These are phyloP conservation scores for Trichoderma hamatum DNA, from an alignment of 2,329 filamentous ascomycete species.

Conservation along the genomic window DNA sequence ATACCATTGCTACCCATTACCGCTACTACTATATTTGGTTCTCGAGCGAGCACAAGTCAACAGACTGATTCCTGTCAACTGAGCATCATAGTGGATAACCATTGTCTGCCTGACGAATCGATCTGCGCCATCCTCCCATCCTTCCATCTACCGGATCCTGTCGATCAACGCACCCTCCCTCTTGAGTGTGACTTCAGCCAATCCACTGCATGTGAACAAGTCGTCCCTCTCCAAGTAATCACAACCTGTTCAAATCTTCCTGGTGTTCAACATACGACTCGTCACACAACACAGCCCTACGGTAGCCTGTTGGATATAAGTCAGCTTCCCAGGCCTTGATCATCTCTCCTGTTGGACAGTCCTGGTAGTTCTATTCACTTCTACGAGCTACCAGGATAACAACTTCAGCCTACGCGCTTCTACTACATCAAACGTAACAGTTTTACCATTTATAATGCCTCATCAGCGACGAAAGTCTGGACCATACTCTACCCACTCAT, in stretches of 20 bases:
- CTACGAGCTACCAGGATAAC: conserved; percentile 26
- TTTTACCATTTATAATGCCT: conserved; percentile 48
- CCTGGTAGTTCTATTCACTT: conserved; percentile 25
- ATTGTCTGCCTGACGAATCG: conserved; percentile 16
- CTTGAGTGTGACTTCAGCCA: conserved; percentile 15
- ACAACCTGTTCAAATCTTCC: not conserved
- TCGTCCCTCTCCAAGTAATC: not conserved
- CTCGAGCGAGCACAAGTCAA: not conserved
- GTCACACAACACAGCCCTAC: not conserved
- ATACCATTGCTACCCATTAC: not conserved
- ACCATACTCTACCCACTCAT: conserved; percentile 55
- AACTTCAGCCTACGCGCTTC: conserved; percentile 2
- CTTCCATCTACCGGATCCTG: conserved; percentile 25
- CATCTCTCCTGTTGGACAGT: conserved; percentile 7
- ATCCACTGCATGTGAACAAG: conserved; percentile 14
- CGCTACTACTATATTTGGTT: conserved; percentile 6
- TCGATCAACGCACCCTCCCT: conserved; percentile 26
- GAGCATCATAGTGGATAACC: conserved; percentile 14
- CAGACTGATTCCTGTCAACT: conserved; percentile 14
- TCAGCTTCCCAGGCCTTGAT: not conserved
- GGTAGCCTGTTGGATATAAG: conserved; percentile 9
- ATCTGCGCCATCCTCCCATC: conserved; percentile 23
- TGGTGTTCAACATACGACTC: not conserved
- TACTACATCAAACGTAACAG: not conserved
- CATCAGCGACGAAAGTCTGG: conserved; percentile 61